Evolutionary conservation across 257 asterid genomes (phyloP), one percentile per base, ranked within the genome.

Genomic region (Agastache rugosa): DNA sequence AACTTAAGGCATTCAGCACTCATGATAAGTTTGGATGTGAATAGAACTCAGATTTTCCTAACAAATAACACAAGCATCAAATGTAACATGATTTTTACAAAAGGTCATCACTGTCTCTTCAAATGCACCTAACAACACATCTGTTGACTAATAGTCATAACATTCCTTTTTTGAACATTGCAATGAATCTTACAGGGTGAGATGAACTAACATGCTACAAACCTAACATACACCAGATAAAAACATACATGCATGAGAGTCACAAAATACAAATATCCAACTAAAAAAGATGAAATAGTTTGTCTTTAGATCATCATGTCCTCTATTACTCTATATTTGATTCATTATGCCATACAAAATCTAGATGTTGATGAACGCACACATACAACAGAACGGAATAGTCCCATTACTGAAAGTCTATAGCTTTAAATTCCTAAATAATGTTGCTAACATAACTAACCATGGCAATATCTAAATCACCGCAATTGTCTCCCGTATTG

Each of bases 91-190:
- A 12, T 37, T 27, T 77, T 41, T 55, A 19, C 50, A 20, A 58
- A 19, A 77, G 50, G 78, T 56, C 58, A 23, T 45, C 39, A 8
- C 50, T 10, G 41, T 23, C 25, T 42, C 71, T 50, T 67, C 75
- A 23, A 29, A 60, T 50, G 66, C 50, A 76, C 64, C 51, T 41
- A 27, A 34, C 22, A 3, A 56, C 74, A 42, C 3, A 73, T 42
- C 51, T 29, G 5, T 20, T 31, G 20, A 34, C 65, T 68, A 59
- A 47, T 20, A 67, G 44, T 72, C 22, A 29, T 14, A 67, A 76
- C 58, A 60, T 66, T 69, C 63, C 27, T 17, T 37, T 17, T 48
- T 56, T 35, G 8, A 27, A 29, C 58, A 41, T 50, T 34, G 12
- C 1, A 5, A 39, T 45, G 41, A 17, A 31, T 60, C 16, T 16